Percentiles rank a stretch among this genome's conserved stretches.
Evolutionary conservation across 306 rosid species (phyloP).

Genomic region (Ochetophila trinervis): DNA sequence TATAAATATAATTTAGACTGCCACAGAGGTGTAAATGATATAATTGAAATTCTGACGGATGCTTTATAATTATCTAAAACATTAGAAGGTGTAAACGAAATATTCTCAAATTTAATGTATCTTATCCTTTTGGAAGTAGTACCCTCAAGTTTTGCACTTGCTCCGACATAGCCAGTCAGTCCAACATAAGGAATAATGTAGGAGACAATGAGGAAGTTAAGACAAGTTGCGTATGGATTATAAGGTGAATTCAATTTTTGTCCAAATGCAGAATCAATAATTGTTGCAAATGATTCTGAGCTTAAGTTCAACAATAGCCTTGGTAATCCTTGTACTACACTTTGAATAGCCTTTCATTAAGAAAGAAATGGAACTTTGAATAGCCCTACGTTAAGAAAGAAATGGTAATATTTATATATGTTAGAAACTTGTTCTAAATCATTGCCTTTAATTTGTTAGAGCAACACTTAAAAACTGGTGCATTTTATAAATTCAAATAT

Average conservation of each 20-base stretch:
- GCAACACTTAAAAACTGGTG: too few relatives aligned
- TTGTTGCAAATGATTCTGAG: slow-evolving; percentile 7
- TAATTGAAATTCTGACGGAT: too few relatives aligned
- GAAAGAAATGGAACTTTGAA: neutral
- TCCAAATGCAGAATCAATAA: slow-evolving; percentile 22
- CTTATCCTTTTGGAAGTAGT: neutral
- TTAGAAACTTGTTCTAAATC: too few relatives aligned
- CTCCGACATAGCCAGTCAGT: slow-evolving; percentile 30
- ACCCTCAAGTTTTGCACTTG: slow-evolving; percentile 12
- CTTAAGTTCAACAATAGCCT: slow-evolving; percentile 34
- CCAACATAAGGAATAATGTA: slow-evolving; percentile 31
- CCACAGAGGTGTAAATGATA: neutral
- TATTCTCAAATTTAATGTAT: neutral
- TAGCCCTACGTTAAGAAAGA: slow-evolving; percentile 6
- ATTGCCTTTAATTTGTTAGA: too few relatives aligned
- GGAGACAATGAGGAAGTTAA: slow-evolving; percentile 28
- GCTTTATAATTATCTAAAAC: too few relatives aligned
- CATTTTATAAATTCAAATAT: too few relatives aligned
- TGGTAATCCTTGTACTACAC: slow-evolving; percentile 20
- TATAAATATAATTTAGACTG: too few relatives aligned
- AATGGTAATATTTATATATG: too few relatives aligned
- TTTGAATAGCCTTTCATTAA: slow-evolving; percentile 9
- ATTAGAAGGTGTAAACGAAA: too few relatives aligned
- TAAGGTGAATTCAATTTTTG: slow-evolving; percentile 14
- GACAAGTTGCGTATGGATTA: slow-evolving; percentile 24